Evolutionary conservation across 139 green algal species (phyloP), one percentile per base, ranked within the genome.

Genomic region (Chloropicon primus): DNA sequence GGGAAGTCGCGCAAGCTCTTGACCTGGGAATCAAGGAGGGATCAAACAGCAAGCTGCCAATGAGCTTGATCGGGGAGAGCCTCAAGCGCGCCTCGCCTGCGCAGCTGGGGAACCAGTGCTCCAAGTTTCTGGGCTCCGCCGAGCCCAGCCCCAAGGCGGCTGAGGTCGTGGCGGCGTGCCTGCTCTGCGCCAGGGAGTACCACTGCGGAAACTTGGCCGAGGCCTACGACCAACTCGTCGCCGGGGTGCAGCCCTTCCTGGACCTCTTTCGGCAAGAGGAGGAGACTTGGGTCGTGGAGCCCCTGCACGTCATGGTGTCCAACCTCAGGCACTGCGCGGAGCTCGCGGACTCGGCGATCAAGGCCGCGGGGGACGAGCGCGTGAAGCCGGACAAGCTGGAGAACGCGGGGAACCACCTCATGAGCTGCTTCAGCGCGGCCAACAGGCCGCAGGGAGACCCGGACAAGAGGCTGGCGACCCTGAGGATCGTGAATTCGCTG

Each of bases 401-500:
- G 1, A 81, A 86, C 27, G 87, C 81, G 25, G 89, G 85, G 27
- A 82, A 83, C 25, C 82, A 87, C 54, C 77, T 93, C 29, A 88
- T 90, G 76, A 89, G 87, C 73, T 87, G 82, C 72, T 93, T 93
- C 62, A 53, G 79, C 1, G 77, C 80, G 17, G 74, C 73, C 41
- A 87, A 54, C 80, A 90, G 54, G 82, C 82, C 22, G 53, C 80
- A 84, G 80, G 85, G 85, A 24, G 87, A 92, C 75, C 74, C 74
- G 21, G 74, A 80, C 24, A 95, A 95, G 79, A 89, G 87, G 74
- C 62, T 88, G 71, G 86, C 86, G 25, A 81, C 85, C 3, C 83
- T 95, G 22, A 80, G 88, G 73, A 24, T 95, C 2, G 87, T 92
- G 17, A 90, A 86, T 28, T 79, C 82, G 21, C 85, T 90, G 1